phyloP scores from a whole-genome alignment of 345 rosid genomes.

The Syzygium oleosum region DNA sequence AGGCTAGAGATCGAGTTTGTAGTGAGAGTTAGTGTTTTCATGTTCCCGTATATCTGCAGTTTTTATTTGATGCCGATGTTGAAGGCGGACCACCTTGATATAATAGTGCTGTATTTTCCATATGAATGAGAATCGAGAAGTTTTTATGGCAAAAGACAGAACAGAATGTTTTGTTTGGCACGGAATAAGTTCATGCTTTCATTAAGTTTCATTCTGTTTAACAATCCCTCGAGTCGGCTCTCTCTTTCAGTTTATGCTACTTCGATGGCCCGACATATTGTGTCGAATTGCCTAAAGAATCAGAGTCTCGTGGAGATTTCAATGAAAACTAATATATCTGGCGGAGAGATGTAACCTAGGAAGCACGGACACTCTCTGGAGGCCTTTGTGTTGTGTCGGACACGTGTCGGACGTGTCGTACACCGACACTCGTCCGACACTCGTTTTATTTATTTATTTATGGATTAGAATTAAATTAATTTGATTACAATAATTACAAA shows the following conservation, averaged over 20 bases:
- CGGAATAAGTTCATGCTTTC: not conserved
- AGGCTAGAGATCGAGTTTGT: not conserved
- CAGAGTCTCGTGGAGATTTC: not conserved
- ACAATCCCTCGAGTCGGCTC: not conserved
- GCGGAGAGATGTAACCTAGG: not conserved
- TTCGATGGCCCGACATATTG: rapidly evolving
- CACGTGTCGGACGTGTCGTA: too few species aligned
- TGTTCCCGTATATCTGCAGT: not conserved
- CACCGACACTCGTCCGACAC: too few species aligned
- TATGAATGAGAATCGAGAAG: not conserved
- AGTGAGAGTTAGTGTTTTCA: not conserved
- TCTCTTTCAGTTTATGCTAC: not conserved
- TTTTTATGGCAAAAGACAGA: not conserved
- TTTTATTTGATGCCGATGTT: not conserved
- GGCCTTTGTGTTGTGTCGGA: too few species aligned
- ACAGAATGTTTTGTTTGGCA: not conserved
- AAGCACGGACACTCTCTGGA: too few species aligned
- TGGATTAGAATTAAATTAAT: too few species aligned
- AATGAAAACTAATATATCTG: not conserved
- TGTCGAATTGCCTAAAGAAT: not conserved
- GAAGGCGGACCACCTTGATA: not conserved
- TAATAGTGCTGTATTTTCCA: not conserved
- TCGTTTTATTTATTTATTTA: too few species aligned
- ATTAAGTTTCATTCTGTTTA: not conserved
- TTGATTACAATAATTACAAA: too few species aligned